Evolutionary conservation across 495 filamentous ascomycete genomes (phyloP).

Genomic region (Hypoxylon cercidicola): DNA sequence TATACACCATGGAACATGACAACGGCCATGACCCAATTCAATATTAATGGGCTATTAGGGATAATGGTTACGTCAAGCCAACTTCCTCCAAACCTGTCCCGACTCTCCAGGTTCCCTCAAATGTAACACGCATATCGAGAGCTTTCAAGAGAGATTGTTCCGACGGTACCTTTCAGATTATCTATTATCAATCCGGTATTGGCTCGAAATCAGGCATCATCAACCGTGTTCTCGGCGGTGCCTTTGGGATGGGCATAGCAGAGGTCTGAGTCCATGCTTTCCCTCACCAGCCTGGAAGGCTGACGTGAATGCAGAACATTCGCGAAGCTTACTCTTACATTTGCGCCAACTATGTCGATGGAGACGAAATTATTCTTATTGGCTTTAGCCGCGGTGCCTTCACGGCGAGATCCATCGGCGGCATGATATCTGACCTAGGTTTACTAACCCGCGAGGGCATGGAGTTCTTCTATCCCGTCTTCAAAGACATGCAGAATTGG

Average conservation of each 20-base stretch:
- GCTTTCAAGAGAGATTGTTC: conserved; percentile 50
- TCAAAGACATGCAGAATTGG: conserved; percentile 69
- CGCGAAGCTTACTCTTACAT: conserved; percentile 74
- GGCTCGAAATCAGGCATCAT: conserved; percentile 56
- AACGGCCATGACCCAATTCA: neutral
- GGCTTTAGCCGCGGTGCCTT: conserved; percentile 82
- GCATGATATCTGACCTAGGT: conserved; percentile 69
- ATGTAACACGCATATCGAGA: conserved; percentile 61
- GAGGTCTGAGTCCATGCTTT: conserved; percentile 46
- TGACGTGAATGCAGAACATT: conserved; percentile 60
- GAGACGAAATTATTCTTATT: conserved; percentile 75
- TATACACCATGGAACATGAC: no score
- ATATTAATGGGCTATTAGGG: conserved; percentile 31
- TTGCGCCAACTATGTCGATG: conserved; percentile 71
- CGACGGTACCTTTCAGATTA: conserved; percentile 55
- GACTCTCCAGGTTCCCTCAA: conserved; percentile 56
- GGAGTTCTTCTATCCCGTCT: conserved; percentile 71
- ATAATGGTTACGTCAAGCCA: conserved; percentile 51
- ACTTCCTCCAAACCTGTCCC: conserved; percentile 40
- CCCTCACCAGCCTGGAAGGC: conserved; percentile 13
- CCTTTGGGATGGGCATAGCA: conserved; percentile 59
- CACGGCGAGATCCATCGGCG: conserved; percentile 72
- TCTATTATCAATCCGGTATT: conserved; percentile 64
- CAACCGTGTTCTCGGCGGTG: conserved; percentile 60
- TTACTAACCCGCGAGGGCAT: conserved; percentile 72